A percentile compares a stretch with the other conserved stretches of the same genome.
These are phyloP conservation scores for Auricularia sp. DNA, from an alignment of 768 basidiomycete species.

Conservation along the genomic window DNA sequence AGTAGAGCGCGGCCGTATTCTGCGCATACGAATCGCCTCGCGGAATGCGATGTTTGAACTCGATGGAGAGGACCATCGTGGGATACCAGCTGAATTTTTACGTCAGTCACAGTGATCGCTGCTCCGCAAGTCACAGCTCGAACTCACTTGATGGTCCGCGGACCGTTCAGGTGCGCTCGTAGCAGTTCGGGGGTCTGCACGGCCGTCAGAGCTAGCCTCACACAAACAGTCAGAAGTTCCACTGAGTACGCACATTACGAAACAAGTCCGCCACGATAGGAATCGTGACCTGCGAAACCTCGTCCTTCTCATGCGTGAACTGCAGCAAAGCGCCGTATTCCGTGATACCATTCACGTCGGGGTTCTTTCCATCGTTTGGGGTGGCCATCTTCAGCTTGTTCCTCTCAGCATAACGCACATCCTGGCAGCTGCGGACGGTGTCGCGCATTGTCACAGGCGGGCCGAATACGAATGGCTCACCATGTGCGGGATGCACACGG, in stretches of 20 bases:
- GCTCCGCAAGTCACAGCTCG: too few relatives aligned
- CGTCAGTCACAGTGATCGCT: too few relatives aligned
- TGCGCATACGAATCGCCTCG: conserved; percentile 30
- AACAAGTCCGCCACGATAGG: background rate
- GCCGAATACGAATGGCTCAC: background rate
- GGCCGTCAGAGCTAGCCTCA: too few relatives aligned
- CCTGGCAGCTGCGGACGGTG: background rate
- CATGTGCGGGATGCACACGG: background rate
- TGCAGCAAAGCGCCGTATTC: background rate
- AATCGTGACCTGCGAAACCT: background rate
- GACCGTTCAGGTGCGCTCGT: background rate
- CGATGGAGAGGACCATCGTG: conserved; percentile 48
- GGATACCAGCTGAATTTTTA: conserved; percentile 42
- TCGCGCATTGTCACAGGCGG: background rate
- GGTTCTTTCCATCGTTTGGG: background rate
- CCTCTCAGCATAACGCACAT: background rate
- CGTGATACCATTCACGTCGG: background rate
- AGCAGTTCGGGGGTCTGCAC: background rate
- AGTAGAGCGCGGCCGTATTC: conserved; percentile 50
- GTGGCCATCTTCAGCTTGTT: background rate
- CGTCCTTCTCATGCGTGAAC: background rate
- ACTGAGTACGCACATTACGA: background rate
- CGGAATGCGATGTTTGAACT: conserved; percentile 55
- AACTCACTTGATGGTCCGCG: background rate
- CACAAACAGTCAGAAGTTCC: too few relatives aligned